phyloP scores from a whole-genome alignment of 768 basidiomycete species.

The Boletus pseudopeckii region DNA sequence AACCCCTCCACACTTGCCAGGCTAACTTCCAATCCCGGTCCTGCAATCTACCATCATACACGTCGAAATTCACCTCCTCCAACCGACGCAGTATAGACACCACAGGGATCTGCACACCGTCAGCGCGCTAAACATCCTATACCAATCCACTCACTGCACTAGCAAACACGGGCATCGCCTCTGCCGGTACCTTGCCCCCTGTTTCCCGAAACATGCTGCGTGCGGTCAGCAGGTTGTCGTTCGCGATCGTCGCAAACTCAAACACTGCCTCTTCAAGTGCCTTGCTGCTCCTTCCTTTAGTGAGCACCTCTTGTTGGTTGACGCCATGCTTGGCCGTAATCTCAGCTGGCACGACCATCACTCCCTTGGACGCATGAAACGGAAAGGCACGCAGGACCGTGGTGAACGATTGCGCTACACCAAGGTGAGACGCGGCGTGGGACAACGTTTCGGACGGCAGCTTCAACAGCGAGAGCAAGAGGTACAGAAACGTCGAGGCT shows the following conservation, averaged over 20 bases:
- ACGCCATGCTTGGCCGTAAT: slow-evolving; percentile 77
- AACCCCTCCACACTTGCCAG: slow-evolving; percentile 62
- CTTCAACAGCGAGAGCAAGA: slow-evolving; percentile 64
- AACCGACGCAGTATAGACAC: slow-evolving; percentile 59
- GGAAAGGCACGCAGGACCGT: slow-evolving; percentile 76
- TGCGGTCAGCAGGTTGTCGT: slow-evolving; percentile 76
- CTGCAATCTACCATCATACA: slow-evolving; percentile 61
- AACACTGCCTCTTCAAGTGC: slow-evolving; percentile 77
- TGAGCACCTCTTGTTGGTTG: slow-evolving; percentile 76
- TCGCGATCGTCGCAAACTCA: slow-evolving; percentile 77
- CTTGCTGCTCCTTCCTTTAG: slow-evolving; percentile 46
- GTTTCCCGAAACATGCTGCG: slow-evolving; percentile 61
- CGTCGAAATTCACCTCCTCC: slow-evolving; percentile 70
- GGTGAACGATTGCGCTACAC: slow-evolving; percentile 64
- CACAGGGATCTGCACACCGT: slow-evolving; percentile 55
- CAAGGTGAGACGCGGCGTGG: slow-evolving; percentile 81
- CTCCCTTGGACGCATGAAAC: slow-evolving; percentile 68
- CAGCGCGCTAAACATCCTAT: not conserved
- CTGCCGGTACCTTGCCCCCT: slow-evolving; percentile 49
- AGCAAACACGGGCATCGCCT: slow-evolving; percentile 69
- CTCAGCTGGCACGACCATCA: slow-evolving; percentile 77
- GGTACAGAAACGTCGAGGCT: slow-evolving; percentile 72
- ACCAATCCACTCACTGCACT: slow-evolving; percentile 52
- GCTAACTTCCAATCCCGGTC: slow-evolving; percentile 73
- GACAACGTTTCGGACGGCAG: slow-evolving; percentile 55